phyloP scores from a whole-genome alignment of 768 basidiomycete genomes.

The Trametopsis cervina region DNA sequence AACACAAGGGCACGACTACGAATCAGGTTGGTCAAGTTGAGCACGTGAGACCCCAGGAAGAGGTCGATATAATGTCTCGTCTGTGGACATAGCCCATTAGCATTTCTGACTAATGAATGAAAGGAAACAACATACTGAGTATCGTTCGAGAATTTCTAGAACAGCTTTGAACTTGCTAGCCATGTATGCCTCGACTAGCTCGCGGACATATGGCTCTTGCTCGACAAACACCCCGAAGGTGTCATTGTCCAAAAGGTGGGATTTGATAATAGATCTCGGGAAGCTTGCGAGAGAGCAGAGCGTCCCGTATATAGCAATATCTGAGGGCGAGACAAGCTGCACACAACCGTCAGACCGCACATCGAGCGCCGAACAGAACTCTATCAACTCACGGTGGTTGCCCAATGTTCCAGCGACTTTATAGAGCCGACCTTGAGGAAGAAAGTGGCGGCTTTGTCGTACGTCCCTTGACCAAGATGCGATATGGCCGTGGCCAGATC shows the following conservation, averaged over 20 bases:
- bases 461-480: slow-evolving; percentile 61
- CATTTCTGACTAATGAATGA: neutral
- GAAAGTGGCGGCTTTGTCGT: slow-evolving; percentile 71
- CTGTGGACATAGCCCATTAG: slow-evolving; percentile 29
- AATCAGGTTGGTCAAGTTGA: slow-evolving; percentile 59
- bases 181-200: slow-evolving; percentile 82
- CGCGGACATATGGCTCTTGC: slow-evolving; percentile 80
- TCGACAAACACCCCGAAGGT: slow-evolving; percentile 74
- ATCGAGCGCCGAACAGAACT: neutral
- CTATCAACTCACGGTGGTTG: slow-evolving; percentile 13
- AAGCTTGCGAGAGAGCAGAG: slow-evolving; percentile 80
- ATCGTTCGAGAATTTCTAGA: slow-evolving; percentile 62
- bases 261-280: slow-evolving; percentile 61
- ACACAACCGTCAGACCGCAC: neutral
- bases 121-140: slow-evolving; percentile 45
- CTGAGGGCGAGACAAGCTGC: slow-evolving; percentile 70
- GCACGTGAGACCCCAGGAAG: slow-evolving; percentile 65
- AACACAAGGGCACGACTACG: slow-evolving; percentile 73
- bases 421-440: slow-evolving; percentile 64
- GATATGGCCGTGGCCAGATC: slow-evolving; percentile 77
- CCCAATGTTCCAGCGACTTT: slow-evolving; percentile 71
- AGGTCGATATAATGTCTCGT: slow-evolving; percentile 74
- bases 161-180: slow-evolving; percentile 80
- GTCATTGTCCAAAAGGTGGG: slow-evolving; percentile 59
- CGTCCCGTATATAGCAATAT: slow-evolving; percentile 83